Conservation (phyloP, 257 asterid species). For the Solanum phureja region DNA sequence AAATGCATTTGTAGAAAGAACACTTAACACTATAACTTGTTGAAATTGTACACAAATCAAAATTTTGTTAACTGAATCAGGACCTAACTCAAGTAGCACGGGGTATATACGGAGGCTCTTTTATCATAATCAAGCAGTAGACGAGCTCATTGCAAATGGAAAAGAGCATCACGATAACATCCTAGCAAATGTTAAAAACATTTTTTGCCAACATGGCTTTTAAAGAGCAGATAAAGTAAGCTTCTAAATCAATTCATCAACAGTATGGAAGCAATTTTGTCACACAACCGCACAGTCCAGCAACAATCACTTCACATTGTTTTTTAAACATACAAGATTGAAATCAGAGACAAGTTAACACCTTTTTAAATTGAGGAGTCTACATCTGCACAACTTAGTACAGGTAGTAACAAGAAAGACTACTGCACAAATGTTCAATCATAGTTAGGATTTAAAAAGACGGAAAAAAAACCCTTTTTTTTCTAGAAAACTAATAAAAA, state of each 20-base stretch:
- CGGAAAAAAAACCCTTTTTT: not conserved
- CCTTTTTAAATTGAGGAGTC: not conserved
- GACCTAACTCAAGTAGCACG: not conserved
- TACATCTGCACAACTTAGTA: not conserved
- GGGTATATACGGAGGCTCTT: not conserved
- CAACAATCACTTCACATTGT: not conserved
- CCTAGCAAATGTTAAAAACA: not conserved
- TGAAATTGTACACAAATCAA: not conserved
- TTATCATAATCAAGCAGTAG: not conserved
- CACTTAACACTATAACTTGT: not conserved
- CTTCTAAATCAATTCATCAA: not conserved
- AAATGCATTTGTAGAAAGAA: not conserved
- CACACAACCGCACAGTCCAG: not conserved
- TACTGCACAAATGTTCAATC: not conserved
- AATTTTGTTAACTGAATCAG: not conserved
- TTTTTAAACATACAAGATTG: not conserved
- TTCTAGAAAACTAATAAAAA: not conserved
- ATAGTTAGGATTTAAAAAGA: not conserved
- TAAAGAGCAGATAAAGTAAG: not conserved
- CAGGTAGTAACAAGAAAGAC: not conserved
- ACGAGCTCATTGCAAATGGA: not conserved
- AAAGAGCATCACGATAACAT: not conserved
- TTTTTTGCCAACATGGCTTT: not conserved
- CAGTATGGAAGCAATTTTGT: not conserved
- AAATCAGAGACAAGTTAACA: not conserved